Base-by-base conservation (phyloP, 345 rosid genomes). In the Geranium rotundifolium region DNA sequence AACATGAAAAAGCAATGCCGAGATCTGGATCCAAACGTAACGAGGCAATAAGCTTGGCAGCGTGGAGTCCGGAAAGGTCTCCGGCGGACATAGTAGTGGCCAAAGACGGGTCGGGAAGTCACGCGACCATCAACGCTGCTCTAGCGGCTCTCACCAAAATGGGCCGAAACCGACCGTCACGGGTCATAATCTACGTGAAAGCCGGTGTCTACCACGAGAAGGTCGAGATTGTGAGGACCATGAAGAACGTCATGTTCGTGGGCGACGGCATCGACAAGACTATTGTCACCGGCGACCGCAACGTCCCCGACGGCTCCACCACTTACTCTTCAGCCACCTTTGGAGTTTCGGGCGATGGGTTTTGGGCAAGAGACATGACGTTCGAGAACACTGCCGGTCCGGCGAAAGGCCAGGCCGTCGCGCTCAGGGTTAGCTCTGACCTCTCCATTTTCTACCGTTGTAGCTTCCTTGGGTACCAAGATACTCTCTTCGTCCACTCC, bases 351-450 rank as follows among this genome's bases (percentile, higher is more conserved):
- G 88, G 88, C 0, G 89, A 86, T 71, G 88, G 89, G 3, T 88
- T 91, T 71, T 88, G 96, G 91, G 91, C 96, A 5, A 68, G 88
- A 55, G 88, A 88, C 66, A 78, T 91, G 60, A 80, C 89, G 10
- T 86, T 88, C 23, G 82, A 84, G 84, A 91, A 88, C 77, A 84
- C 80, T 0, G 96, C 89, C 0, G 91, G 93, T 17, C 97, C 91
- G 6, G 67, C 66, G 0, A 88, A 84, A 56, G 76, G 73, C 69
- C 91, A 88, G 60, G 91, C 95, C 0, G 90, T 86, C 57, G 97
- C 90, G 18, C 61, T 82, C 16, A 54, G 76, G 54, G 89, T 76
- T 27, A 77, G 67, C 65, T 83, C 95, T 0, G 95, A 88, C 52
- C 77, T 30, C 37, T 78, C 87, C 0, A 34, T 91, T 19, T 81